Conservation (phyloP, 2,329 filamentous ascomycete species). For the Fonsecaea pugnacius region DNA sequence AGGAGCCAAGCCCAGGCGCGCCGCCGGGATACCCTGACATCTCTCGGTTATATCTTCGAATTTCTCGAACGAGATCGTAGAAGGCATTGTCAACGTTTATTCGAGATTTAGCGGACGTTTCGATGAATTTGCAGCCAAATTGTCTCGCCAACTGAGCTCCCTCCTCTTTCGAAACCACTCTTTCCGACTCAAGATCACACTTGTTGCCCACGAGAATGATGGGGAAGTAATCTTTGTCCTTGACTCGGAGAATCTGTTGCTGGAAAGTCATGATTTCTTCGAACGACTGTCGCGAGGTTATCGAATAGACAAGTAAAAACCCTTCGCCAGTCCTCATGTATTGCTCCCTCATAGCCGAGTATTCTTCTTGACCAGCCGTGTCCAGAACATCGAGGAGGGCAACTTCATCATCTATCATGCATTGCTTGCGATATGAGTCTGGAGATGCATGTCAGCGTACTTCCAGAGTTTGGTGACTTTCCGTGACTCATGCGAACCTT, state of each 20-base stretch:
- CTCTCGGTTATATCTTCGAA: conserved; percentile 97
- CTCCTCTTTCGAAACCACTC: conserved; percentile 91
- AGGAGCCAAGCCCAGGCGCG: conserved; percentile 69
- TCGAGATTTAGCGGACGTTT: conserved; percentile 96
- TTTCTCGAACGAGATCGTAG: conserved; percentile 97
- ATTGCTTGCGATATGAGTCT: conserved; percentile 99
- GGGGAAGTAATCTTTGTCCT: conserved; percentile 99
- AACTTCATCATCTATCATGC: conserved; percentile 97
- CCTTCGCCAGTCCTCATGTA: conserved; percentile 99
- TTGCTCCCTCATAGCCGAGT: conserved; percentile 98
- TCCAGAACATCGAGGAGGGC: conserved; percentile 97
- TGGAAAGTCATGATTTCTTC: conserved; percentile 99
- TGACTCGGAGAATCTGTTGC: conserved; percentile 96
- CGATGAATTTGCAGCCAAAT: conserved; percentile 98
- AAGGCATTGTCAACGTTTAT: conserved; percentile 99
- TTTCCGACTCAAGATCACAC: conserved; percentile 93
- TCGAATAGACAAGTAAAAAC: conserved; percentile 96
- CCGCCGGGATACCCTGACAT: conserved; percentile 76
- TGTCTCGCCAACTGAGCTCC: conserved; percentile 81
- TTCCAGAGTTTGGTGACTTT: background rate
- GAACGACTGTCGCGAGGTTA: conserved; percentile 95
- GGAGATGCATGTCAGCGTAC: conserved; percentile 29
- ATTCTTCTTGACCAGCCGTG: conserved; percentile 98
- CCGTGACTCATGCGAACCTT: conserved; percentile 63
- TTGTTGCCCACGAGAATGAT: conserved; percentile 99